These are phyloP conservation scores for Dactylellina haptotyla DNA, from an alignment of 2,329 filamentous ascomycete genomes.

Conservation along the genomic window DNA sequence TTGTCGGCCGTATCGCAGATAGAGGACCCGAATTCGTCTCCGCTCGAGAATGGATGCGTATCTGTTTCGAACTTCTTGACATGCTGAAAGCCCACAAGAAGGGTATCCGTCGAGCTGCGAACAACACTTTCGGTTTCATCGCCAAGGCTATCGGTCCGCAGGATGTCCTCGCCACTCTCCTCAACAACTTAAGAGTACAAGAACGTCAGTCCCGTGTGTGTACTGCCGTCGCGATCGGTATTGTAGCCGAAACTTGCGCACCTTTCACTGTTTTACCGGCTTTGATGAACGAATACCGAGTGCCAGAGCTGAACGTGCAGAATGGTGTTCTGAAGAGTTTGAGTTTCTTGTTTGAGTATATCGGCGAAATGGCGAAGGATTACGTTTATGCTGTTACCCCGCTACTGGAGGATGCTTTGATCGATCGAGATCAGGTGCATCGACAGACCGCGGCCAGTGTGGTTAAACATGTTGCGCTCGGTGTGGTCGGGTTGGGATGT, in stretches of 20 bases:
- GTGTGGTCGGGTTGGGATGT: constrained; percentile 95
- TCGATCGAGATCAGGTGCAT: constrained; percentile 97
- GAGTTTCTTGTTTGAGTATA: constrained; percentile 98
- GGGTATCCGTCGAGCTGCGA: constrained; percentile 95
- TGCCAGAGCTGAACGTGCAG: constrained; percentile 97
- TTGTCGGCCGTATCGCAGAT: constrained; percentile 97
- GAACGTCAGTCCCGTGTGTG: constrained; percentile 98
- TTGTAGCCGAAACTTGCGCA: constrained; percentile 97
- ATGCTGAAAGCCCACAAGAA: constrained; percentile 99
- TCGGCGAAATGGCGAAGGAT: constrained; percentile 99
- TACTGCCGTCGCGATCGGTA: constrained; percentile 97
- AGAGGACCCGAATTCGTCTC: constrained; percentile 96
- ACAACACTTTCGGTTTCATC: constrained; percentile 99
- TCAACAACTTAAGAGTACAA: constrained; percentile 96
- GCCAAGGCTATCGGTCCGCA: constrained; percentile 98
- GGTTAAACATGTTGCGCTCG: constrained; percentile 96
- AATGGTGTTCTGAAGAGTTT: constrained; percentile 98
- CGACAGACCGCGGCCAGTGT: constrained; percentile 95
- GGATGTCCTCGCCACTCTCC: constrained; percentile 91
- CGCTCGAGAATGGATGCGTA: constrained; percentile 98
- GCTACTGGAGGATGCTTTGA: constrained; percentile 92
- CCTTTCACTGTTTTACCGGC: constrained; percentile 98
- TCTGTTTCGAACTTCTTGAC: constrained; percentile 97
- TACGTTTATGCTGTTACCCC: constrained; percentile 99
- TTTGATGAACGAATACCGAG: constrained; percentile 98